phyloP scores from a whole-genome alignment of 2,329 filamentous ascomycete genomes.

The Aureobasidium musti region DNA sequence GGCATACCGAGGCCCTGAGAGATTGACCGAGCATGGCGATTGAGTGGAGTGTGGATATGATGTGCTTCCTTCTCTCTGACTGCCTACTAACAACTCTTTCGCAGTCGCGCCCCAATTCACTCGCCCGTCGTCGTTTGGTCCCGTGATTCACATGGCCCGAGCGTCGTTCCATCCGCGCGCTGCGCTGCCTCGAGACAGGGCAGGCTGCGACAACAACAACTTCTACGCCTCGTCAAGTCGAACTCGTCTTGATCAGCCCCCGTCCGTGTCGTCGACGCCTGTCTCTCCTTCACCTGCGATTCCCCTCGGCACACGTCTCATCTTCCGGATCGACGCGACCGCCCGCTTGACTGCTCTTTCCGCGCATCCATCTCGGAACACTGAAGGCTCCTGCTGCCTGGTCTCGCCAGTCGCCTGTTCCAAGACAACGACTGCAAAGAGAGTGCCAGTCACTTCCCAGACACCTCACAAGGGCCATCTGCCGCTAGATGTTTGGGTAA shows the following conservation, averaged over 20 bases:
- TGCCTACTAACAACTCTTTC: slow-evolving; percentile 17
- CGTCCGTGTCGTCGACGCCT: background rate
- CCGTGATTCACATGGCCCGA: slow-evolving; percentile 4
- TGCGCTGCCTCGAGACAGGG: background rate
- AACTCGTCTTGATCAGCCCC: background rate
- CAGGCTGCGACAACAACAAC: background rate
- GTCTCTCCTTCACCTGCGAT: background rate
- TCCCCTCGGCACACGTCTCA: background rate
- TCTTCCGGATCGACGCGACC: background rate
- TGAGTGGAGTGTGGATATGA: slow-evolving; percentile 23
- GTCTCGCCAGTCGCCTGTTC: slow-evolving; percentile 8
- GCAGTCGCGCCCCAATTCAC: slow-evolving; percentile 5
- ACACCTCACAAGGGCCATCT: slow-evolving; percentile 26
- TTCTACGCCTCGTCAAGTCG: slow-evolving; percentile 8
- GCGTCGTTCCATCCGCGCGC: background rate
- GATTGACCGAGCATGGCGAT: slow-evolving; percentile 61
- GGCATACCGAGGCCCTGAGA: slow-evolving; percentile 60
- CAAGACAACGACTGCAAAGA: background rate
- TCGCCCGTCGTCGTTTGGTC: slow-evolving; percentile 1
- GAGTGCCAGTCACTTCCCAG: slow-evolving; percentile 20
- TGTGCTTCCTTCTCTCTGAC: slow-evolving; percentile 12
- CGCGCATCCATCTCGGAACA: background rate
- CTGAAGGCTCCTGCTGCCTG: background rate
- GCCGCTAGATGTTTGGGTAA: slow-evolving; percentile 30
- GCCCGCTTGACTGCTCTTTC: background rate